phyloP scores from a whole-genome alignment of 78 protist genomes.

The Diacronema lutheri region DNA sequence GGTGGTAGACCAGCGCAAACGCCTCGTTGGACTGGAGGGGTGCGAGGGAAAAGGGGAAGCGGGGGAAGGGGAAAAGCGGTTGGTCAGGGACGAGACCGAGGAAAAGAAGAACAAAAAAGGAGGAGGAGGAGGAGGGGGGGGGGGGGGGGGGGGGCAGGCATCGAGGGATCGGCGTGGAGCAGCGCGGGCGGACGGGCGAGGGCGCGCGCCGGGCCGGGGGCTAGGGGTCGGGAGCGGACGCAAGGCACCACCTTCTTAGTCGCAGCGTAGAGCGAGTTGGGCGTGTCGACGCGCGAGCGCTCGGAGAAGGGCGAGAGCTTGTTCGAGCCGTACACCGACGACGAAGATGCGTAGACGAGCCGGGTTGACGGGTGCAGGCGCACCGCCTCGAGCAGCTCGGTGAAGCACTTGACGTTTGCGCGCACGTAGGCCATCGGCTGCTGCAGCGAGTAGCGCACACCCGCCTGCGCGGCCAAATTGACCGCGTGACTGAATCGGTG shows the following conservation, averaged over 20 bases:
- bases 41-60: too few species aligned
- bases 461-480: conserved; percentile 74
- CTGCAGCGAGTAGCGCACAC: conserved; percentile 55
- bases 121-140: too few species aligned
- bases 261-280: conserved; percentile 50
- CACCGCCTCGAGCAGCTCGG: conserved; percentile 38
- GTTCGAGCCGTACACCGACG: conserved; percentile 52
- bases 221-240: not conserved
- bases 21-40: conserved; percentile 27
- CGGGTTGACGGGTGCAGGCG: not conserved
- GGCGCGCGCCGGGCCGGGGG: not conserved
- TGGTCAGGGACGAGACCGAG: too few species aligned
- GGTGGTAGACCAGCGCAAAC: conserved; percentile 43
- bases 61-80: too few species aligned
- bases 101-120: too few species aligned
- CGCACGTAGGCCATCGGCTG: conserved; percentile 52
- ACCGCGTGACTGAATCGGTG: conserved; percentile 30
- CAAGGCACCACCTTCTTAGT: conserved; percentile 48
- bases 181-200: not conserved
- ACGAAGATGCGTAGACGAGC: conserved; percentile 50
- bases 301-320: conserved; percentile 33
- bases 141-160: too few species aligned
- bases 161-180: not conserved
- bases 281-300: conserved; percentile 21
- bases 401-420: conserved; percentile 52